phyloP scores from a whole-genome alignment of 2,329 filamentous ascomycete species.

The Ampelomyces quisqualis region DNA sequence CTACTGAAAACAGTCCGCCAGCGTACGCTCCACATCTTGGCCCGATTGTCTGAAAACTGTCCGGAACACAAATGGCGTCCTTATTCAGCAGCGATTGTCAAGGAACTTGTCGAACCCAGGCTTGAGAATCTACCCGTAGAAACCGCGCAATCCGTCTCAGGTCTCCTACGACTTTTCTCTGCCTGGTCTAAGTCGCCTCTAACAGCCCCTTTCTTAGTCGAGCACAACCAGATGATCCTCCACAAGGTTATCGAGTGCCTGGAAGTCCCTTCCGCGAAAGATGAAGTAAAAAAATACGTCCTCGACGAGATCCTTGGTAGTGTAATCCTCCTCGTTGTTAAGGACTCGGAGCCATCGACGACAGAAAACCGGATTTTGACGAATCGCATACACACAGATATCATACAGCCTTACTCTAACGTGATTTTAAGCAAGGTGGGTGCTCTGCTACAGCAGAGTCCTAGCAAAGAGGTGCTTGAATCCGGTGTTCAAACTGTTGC shows the following conservation, averaged over 20 bases:
- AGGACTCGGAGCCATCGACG: conserved; percentile 9
- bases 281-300: conserved; percentile 81
- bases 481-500: conserved; percentile 77
- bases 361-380: conserved; percentile 59
- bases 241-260: conserved; percentile 72
- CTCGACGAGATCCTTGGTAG: conserved; percentile 69
- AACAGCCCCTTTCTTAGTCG: conserved; percentile 68
- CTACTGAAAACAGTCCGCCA: conserved; percentile 67
- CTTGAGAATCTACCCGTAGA: conserved; percentile 78
- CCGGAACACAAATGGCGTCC: conserved; percentile 68
- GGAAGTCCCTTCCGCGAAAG: conserved; percentile 71
- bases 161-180: conserved; percentile 74
- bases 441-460: conserved; percentile 56
- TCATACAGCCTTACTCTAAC: conserved; percentile 68
- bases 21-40: conserved; percentile 78
- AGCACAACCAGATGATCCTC: conserved; percentile 62
- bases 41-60: conserved; percentile 73
- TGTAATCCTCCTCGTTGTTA: conserved; percentile 23
- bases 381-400: conserved; percentile 39
- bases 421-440: conserved; percentile 60
- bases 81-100: conserved; percentile 70
- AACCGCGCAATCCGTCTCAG: conserved; percentile 86
- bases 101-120: conserved; percentile 73
- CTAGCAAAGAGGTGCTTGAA: conserved; percentile 73
- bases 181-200: conserved; percentile 73